phyloP scores from a whole-genome alignment of 2,329 filamentous ascomycete genomes.

The Paraconiothyrium brasiliense region DNA sequence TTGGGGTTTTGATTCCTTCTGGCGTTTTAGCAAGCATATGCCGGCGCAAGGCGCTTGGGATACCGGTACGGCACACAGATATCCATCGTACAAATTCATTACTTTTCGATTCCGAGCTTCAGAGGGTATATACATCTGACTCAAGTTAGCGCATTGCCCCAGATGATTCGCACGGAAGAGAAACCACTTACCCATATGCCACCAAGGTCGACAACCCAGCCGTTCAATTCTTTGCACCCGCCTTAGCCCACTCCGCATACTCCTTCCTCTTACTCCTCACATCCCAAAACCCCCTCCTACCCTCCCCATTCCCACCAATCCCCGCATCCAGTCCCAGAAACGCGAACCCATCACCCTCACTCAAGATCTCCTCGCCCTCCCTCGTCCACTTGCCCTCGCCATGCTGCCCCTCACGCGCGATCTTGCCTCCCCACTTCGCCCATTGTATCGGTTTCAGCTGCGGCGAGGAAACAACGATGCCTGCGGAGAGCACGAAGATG shows the following conservation, averaged over 20 bases:
- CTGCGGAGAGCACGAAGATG: slow-evolving; percentile 80
- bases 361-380: slow-evolving; percentile 72
- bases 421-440: slow-evolving; percentile 81
- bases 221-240: slow-evolving; percentile 14
- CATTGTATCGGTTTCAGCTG: slow-evolving; percentile 85
- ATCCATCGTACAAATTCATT: background rate
- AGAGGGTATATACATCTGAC: background rate
- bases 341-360: slow-evolving; percentile 79
- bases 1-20: background rate
- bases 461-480: slow-evolving; percentile 80
- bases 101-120: background rate
- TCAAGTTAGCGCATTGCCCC: background rate
- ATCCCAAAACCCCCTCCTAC: slow-evolving; percentile 85
- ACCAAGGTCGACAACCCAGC: no score
- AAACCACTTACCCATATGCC: background rate
- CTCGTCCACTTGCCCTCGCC: slow-evolving; percentile 66
- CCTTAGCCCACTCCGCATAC: slow-evolving; percentile 76
- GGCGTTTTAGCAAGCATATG: slow-evolving; percentile 10
- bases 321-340: slow-evolving; percentile 64
- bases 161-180: no score
- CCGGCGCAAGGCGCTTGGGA: slow-evolving; percentile 9
- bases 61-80: background rate
- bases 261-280: slow-evolving; percentile 86
- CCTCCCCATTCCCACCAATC: slow-evolving; percentile 70
- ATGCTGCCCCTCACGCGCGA: slow-evolving; percentile 77